Percentiles rank a stretch among this genome's conserved stretches.
Evolutionary conservation across 176 grass and related monocot species (phyloP).

Genomic region (Miscanthus lutarioriparius): DNA sequence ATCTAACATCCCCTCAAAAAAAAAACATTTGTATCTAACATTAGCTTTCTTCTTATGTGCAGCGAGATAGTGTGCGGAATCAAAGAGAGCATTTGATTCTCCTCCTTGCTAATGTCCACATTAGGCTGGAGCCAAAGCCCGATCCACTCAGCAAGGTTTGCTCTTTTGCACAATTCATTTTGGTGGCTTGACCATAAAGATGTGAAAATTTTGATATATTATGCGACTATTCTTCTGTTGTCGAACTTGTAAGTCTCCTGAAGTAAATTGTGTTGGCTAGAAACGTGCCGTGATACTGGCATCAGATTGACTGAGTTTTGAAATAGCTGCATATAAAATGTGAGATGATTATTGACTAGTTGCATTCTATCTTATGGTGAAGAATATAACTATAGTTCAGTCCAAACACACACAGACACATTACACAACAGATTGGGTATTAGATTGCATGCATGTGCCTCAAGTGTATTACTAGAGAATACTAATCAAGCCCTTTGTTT

Average conservation of each 20-base stretch:
- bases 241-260: constrained; percentile 4
- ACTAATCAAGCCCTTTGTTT: constrained; percentile 21
- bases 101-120: constrained; percentile 85
- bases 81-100: constrained; percentile 96
- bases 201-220: constrained; percentile 2
- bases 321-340: not conserved
- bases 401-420: constrained; percentile 12
- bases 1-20: constrained; percentile 12
- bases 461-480: constrained; percentile 25
- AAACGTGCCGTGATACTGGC: not conserved
- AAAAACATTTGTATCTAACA: constrained; percentile 29
- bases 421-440: not conserved
- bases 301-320: constrained; percentile 3
- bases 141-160: constrained; percentile 88
- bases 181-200: constrained; percentile 17
- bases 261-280: not conserved
- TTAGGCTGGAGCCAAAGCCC: constrained; percentile 79
- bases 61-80: constrained; percentile 91
- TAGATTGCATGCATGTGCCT: not conserved
- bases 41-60: constrained; percentile 36
- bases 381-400: not conserved
- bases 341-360: not conserved
- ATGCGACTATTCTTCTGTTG: not conserved
- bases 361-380: not conserved
- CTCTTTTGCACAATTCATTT: constrained; percentile 31